A percentile compares a stretch with the other conserved stretches of the same genome.
Conservation (phyloP, 305 asterid species). For the Fraxinus velutina region DNA sequence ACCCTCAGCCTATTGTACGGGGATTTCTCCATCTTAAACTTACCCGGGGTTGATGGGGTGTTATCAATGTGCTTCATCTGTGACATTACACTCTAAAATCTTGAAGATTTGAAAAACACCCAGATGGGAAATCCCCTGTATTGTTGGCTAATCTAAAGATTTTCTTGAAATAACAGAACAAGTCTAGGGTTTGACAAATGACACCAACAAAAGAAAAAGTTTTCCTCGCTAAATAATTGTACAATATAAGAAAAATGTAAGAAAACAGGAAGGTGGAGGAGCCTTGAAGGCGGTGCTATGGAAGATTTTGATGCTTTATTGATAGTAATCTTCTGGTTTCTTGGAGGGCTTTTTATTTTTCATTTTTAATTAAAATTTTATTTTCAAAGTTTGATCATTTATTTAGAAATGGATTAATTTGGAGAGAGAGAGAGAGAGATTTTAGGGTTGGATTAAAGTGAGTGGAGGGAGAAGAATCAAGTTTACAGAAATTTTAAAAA, state of each 20-base stretch:
- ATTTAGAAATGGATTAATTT: slow-evolving; percentile 18
- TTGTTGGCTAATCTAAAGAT: slow-evolving; percentile 23
- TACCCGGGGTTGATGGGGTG: slow-evolving; percentile 50
- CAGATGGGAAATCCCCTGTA: not conserved
- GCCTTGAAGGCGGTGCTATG: not conserved
- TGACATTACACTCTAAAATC: not conserved
- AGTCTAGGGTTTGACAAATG: not conserved
- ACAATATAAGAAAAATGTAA: not conserved
- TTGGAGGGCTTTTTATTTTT: slow-evolving; percentile 13
- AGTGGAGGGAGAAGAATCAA: slow-evolving; percentile 24
- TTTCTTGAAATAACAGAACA: slow-evolving; percentile 13
- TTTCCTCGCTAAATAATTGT: not conserved
- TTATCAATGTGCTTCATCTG: slow-evolving; percentile 60
- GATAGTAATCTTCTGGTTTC: slow-evolving; percentile 20
- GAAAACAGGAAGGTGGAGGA: not conserved
- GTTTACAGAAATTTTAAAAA: slow-evolving; percentile 21
- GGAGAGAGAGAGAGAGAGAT: slow-evolving; percentile 20
- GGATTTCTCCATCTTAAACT: slow-evolving; percentile 30
- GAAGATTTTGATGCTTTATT: slow-evolving; percentile 11
- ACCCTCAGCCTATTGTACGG: slow-evolving; percentile 20
- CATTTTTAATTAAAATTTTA: not conserved
- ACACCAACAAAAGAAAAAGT: not conserved
- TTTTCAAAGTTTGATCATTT: slow-evolving; percentile 18
- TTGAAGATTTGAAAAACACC: not conserved
- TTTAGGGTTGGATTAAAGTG: slow-evolving; percentile 14